phyloP scores from a whole-genome alignment of 2,329 filamentous ascomycete genomes.

The Pseudopithomyces maydicus region DNA sequence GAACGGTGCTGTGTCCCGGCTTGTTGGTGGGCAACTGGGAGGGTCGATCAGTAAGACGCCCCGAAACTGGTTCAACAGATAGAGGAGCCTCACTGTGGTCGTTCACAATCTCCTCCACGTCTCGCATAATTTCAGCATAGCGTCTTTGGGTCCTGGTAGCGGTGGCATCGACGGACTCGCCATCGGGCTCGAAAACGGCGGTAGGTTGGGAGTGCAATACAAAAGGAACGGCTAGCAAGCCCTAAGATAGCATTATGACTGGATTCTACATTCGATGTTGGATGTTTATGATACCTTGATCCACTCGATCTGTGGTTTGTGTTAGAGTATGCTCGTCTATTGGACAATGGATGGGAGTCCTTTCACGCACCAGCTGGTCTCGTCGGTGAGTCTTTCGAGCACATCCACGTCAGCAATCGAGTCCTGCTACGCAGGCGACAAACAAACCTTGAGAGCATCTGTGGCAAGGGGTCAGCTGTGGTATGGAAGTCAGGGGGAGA shows the following conservation, averaged over 20 bases:
- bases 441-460: conserved; percentile 69
- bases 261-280: not conserved
- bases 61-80: not conserved
- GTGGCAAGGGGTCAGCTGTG: conserved; percentile 24
- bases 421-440: conserved; percentile 5
- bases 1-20: conserved; percentile 71
- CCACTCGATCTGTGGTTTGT: conserved; percentile 71
- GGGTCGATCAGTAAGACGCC: not conserved
- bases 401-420: conserved; percentile 30
- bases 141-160: conserved; percentile 81
- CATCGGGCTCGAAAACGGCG: conserved; percentile 75
- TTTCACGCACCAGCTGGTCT: conserved; percentile 80
- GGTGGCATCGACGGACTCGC: conserved; percentile 70
- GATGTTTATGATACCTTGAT: conserved; percentile 67
- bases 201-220: conserved; percentile 95
- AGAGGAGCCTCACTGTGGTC: conserved; percentile 77
- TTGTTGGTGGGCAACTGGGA: conserved; percentile 71
- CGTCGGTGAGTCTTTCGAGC: conserved; percentile 77
- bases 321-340: conserved; percentile 18
- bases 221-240: conserved; percentile 88
- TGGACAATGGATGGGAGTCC: not conserved
- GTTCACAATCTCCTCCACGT: conserved; percentile 88
- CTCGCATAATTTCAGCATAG: conserved; percentile 93
- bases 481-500: not conserved
- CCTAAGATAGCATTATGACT: conserved; percentile 23